Percentiles rank a stretch among this genome's conserved stretches.
Evolutionary conservation across 2,329 filamentous ascomycete species (phyloP).

Genomic region (Stachybotrys chlorohalonatus): DNA sequence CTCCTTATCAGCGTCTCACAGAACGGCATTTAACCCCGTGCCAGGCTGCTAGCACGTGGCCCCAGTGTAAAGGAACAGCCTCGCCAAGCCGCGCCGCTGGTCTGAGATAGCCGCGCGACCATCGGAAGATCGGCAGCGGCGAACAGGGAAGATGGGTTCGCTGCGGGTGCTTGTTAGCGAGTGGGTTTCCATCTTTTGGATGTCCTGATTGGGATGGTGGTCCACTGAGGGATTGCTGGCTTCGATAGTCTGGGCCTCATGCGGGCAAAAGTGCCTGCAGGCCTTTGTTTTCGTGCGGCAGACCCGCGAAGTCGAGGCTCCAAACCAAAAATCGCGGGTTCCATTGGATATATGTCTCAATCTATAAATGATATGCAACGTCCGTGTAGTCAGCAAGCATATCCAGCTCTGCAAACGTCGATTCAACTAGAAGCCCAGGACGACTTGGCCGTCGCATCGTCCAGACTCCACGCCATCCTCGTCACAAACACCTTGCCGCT

Average conservation of each 20-base stretch:
- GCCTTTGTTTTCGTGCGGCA: neutral
- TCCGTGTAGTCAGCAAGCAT: too few species aligned
- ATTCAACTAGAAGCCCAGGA: too few species aligned
- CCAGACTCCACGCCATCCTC: neutral
- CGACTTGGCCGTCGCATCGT: too few species aligned
- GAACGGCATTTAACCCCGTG: neutral
- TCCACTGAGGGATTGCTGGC: too few species aligned
- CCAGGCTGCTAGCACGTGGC: neutral
- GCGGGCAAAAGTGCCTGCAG: neutral
- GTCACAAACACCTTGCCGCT: neutral
- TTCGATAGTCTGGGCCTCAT: neutral
- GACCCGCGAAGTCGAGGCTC: neutral
- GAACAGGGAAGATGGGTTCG: neutral
- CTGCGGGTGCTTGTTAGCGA: neutral
- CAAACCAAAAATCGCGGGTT: neutral
- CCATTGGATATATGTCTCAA: too few species aligned
- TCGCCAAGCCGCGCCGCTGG: neutral
- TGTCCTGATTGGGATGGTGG: neutral
- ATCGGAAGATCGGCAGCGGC: neutral
- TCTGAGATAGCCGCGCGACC: neutral
- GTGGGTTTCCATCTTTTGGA: neutral
- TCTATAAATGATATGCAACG: too few species aligned
- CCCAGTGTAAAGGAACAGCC: neutral
- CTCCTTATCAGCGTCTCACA: neutral
- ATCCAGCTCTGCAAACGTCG: too few species aligned